A percentile compares a stretch with the other conserved stretches of the same genome.
These are phyloP conservation scores for Trichosporon ovoides DNA, from an alignment of 1,284 basidiomycete species.

Conservation along the genomic window DNA sequence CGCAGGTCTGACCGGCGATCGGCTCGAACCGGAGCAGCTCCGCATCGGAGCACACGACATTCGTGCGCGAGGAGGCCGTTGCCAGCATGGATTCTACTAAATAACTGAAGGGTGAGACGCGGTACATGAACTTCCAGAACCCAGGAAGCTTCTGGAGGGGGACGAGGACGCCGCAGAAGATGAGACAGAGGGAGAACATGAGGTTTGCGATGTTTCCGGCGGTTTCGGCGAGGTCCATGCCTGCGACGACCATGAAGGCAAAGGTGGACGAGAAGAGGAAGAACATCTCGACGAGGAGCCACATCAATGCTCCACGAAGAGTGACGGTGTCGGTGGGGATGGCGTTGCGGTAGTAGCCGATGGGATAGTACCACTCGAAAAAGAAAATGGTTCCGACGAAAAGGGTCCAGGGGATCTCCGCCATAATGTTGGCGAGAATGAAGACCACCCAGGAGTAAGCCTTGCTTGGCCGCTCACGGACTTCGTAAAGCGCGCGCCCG, in stretches of 20 bases:
- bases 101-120: conserved; percentile 65
- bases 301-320: conserved; percentile 44
- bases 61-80: conserved; percentile 55
- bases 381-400: conserved; percentile 51
- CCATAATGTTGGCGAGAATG: conserved; percentile 46
- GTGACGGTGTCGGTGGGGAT: conserved; percentile 34
- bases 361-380: conserved; percentile 51
- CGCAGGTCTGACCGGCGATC: conserved; percentile 51
- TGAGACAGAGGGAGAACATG: conserved; percentile 48
- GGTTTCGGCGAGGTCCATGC: conserved; percentile 45
- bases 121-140: conserved; percentile 83
- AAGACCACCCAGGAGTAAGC: conserved; percentile 80
- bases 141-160: conserved; percentile 51
- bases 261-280: conserved; percentile 50
- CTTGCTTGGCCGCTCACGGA: conserved; percentile 65
- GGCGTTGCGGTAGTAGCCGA: conserved; percentile 48
- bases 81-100: conserved; percentile 49
- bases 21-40: conserved; percentile 48
- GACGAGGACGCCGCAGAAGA: conserved; percentile 63
- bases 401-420: conserved; percentile 50
- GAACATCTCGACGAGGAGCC: conserved; percentile 43
- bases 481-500: conserved; percentile 61
- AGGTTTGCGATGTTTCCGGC: conserved; percentile 50
- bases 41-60: conserved; percentile 46
- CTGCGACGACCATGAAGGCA: conserved; percentile 43